Percentiles rank a stretch among this genome's conserved stretches.
Evolutionary conservation across 805 yeast genomes (phyloP).

Genomic region (Cyberlindnera amylophila): DNA sequence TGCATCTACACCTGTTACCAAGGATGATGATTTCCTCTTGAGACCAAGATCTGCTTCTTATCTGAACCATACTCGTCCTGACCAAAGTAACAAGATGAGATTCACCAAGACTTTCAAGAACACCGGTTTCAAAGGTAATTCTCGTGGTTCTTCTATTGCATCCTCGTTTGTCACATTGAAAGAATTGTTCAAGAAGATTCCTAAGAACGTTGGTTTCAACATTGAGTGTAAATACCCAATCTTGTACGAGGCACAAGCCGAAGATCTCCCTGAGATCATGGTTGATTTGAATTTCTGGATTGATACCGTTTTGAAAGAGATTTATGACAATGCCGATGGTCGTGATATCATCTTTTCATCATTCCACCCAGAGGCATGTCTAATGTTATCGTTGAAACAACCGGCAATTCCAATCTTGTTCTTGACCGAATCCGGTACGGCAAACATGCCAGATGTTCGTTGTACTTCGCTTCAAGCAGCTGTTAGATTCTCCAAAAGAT

Average conservation of each 20-base stretch:
- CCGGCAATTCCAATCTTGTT: slow-evolving; percentile 90
- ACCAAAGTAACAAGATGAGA: slow-evolving; percentile 58
- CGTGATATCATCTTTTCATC: slow-evolving; percentile 88
- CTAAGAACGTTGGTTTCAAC: slow-evolving; percentile 84
- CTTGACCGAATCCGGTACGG: slow-evolving; percentile 85
- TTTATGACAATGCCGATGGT: slow-evolving; percentile 73
- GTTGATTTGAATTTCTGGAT: slow-evolving; percentile 84
- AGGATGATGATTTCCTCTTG: slow-evolving; percentile 30
- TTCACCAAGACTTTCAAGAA: slow-evolving; percentile 84
- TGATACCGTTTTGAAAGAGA: slow-evolving; percentile 76
- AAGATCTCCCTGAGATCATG: slow-evolving; percentile 81
- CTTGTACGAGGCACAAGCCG: slow-evolving; percentile 87
- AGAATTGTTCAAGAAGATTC: slow-evolving; percentile 78
- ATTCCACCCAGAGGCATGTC: slow-evolving; percentile 91
- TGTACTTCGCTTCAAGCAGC: slow-evolving; percentile 89
- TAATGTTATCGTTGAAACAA: slow-evolving; percentile 82
- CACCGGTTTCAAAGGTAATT: slow-evolving; percentile 88
- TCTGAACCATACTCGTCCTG: slow-evolving; percentile 8
- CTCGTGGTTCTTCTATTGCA: slow-evolving; percentile 84
- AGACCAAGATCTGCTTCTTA: slow-evolving; percentile 28
- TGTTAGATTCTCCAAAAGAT: slow-evolving; percentile 80
- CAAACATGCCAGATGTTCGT: slow-evolving; percentile 82
- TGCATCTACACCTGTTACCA: slow-evolving; percentile 16
- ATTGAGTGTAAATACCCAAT: slow-evolving; percentile 94
- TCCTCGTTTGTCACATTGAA: slow-evolving; percentile 86